Percentiles rank a stretch among this genome's conserved stretches.
These are phyloP conservation scores for Globisporangium middletonii DNA, from an alignment of 352 stramenopile species.

Conservation along the genomic window DNA sequence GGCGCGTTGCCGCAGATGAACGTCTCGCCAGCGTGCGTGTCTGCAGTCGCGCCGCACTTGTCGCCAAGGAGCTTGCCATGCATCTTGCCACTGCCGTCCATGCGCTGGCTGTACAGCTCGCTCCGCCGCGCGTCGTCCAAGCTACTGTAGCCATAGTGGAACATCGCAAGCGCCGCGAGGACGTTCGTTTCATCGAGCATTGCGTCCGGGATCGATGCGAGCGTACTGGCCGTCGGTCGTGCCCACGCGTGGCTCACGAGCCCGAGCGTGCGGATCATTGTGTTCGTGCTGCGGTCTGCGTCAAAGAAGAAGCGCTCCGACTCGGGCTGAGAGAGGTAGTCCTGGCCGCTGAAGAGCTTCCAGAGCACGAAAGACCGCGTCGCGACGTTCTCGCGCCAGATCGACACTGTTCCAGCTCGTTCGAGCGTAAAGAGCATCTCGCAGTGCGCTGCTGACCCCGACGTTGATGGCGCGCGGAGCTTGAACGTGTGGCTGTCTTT, in stretches of 20 bases:
- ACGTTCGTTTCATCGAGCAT: conserved; percentile 69
- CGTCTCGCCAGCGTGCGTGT: conserved; percentile 59
- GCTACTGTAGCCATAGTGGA: conserved; percentile 61
- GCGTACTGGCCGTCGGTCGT: conserved; percentile 10
- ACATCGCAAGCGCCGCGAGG: conserved; percentile 57
- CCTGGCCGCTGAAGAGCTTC: conserved; percentile 43
- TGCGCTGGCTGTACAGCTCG: conserved; percentile 61
- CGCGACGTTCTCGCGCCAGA: conserved; percentile 66
- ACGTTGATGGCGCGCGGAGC: conserved; percentile 13
- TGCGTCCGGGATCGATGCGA: conserved; percentile 31
- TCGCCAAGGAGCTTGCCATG: conserved; percentile 61
- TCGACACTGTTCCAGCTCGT: conserved; percentile 48
- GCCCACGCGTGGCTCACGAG: conserved; percentile 24
- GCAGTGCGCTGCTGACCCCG: not conserved
- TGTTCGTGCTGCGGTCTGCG: not conserved
- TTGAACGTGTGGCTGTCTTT: conserved; percentile 55
- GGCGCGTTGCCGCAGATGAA: conserved; percentile 55
- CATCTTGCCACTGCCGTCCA: conserved; percentile 49
- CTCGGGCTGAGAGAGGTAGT: conserved; percentile 22
- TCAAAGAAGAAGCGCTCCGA: conserved; percentile 16
- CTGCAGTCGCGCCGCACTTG: conserved; percentile 38
- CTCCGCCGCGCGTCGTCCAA: conserved; percentile 49
- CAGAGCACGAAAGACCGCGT: conserved; percentile 58
- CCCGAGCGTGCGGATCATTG: conserved; percentile 21
- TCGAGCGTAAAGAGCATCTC: conserved; percentile 83